Conservation (phyloP, 192 early-diverging fungal species). For the Podila verticillata region DNA sequence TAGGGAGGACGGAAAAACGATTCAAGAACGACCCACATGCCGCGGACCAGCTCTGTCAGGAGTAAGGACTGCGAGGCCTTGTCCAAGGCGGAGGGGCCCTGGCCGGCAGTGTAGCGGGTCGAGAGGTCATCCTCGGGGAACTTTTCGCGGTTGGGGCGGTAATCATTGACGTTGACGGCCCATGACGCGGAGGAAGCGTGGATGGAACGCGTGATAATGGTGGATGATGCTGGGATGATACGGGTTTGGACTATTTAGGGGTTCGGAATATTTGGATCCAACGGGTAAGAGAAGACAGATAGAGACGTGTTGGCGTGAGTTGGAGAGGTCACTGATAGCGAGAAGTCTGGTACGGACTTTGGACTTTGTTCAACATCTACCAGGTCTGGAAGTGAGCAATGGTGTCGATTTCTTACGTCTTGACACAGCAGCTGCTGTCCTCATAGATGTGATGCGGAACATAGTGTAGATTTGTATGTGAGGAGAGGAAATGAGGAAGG, state of each 20-base stretch:
- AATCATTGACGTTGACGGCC: slow-evolving; percentile 45
- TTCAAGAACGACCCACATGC: slow-evolving; percentile 92
- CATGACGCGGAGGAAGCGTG: slow-evolving; percentile 25
- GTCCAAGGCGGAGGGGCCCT: slow-evolving; percentile 53
- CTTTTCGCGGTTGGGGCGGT: slow-evolving; percentile 45
- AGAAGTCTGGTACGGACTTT: not conserved
- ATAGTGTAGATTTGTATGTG: not conserved
- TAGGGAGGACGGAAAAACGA: slow-evolving; percentile 95
- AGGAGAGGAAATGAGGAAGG: not conserved
- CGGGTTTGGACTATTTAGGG: slow-evolving; percentile 34
- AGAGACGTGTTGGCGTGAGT: not conserved
- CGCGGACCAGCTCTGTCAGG: slow-evolving; percentile 90
- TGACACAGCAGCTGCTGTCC: not conserved
- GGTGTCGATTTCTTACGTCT: not conserved
- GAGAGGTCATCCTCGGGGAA: slow-evolving; percentile 47
- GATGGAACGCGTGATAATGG: slow-evolving; percentile 26
- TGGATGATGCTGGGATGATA: slow-evolving; percentile 23
- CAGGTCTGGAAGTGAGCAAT: not conserved
- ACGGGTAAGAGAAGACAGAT: not conserved
- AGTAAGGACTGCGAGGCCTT: slow-evolving; percentile 80
- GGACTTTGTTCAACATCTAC: not conserved
- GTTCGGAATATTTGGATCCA: not conserved
- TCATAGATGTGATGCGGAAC: slow-evolving; percentile 2
- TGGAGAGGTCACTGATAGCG: not conserved
- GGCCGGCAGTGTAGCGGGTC: slow-evolving; percentile 30